Conservation (phyloP, 2,329 filamentous ascomycete species). For the Sporothrix pallida region DNA sequence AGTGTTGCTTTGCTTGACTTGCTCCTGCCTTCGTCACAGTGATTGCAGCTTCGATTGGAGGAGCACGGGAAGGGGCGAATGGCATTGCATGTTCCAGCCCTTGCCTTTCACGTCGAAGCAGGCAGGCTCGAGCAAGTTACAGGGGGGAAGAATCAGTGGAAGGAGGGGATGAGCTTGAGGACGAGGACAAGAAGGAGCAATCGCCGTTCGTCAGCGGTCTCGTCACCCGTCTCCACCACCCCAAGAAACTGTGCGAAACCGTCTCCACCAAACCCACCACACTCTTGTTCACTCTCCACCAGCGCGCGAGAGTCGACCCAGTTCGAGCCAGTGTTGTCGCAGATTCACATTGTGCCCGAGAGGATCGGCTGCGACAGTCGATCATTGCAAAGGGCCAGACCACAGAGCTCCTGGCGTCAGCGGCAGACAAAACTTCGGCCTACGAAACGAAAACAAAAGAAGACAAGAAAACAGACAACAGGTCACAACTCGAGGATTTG, state of each 20-base stretch:
- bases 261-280: conserved; percentile 1
- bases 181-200: conserved; percentile 15
- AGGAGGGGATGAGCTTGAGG: background rate
- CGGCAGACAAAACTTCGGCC: background rate
- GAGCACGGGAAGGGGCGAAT: conserved; percentile 21
- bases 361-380: conserved; percentile 27
- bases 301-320: background rate
- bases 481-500: background rate
- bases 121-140: background rate
- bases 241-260: background rate
- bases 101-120: background rate
- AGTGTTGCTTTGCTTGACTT: conserved; percentile 1
- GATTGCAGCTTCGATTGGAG: conserved; percentile 27
- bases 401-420: background rate
- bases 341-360: conserved; percentile 8
- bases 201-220: conserved; percentile 22
- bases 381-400: conserved; percentile 7
- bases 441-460: background rate
- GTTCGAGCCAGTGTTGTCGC: conserved; percentile 14
- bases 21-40: conserved; percentile 1
- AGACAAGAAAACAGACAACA: background rate
- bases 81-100: background rate
- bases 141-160: conserved; percentile 8
- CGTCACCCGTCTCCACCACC: conserved; percentile 25
- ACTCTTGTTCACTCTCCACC: conserved; percentile 6